phyloP scores from a whole-genome alignment of 2,329 filamentous ascomycete species.

The Talaromyces sp. region DNA sequence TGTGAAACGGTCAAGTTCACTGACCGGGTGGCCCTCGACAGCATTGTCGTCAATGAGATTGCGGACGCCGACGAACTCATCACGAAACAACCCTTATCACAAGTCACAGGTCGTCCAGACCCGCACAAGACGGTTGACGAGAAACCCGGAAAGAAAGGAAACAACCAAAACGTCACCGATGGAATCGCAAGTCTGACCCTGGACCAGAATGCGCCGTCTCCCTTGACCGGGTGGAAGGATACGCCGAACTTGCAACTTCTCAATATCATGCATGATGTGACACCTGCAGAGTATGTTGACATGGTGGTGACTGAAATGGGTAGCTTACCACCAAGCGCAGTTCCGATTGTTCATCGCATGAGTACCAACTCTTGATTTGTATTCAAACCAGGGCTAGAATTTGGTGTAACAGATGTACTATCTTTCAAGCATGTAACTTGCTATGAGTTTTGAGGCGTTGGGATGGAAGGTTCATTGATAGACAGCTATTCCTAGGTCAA shows the following conservation, averaged over 20 bases:
- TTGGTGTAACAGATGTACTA: background rate
- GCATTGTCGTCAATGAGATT: slow-evolving; percentile 90
- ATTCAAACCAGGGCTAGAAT: background rate
- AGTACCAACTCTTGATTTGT: slow-evolving; percentile 39
- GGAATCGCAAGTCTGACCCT: slow-evolving; percentile 14
- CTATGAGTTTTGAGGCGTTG: background rate
- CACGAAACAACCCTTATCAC: slow-evolving; percentile 24
- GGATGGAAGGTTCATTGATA: background rate
- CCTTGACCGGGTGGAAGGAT: slow-evolving; percentile 53
- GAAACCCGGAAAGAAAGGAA: slow-evolving; percentile 20
- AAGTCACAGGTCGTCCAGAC: slow-evolving; percentile 30
- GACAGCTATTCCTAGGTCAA: background rate
- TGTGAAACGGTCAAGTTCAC: slow-evolving; percentile 97
- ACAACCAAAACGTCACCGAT: slow-evolving; percentile 2
- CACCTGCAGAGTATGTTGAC: slow-evolving; percentile 76
- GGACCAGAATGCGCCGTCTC: slow-evolving; percentile 23
- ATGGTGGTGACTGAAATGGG: slow-evolving; percentile 91
- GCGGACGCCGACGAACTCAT: slow-evolving; percentile 65
- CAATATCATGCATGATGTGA: slow-evolving; percentile 87
- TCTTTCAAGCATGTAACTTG: background rate
- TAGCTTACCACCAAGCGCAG: slow-evolving; percentile 76
- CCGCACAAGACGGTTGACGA: slow-evolving; percentile 19
- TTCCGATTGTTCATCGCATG: slow-evolving; percentile 66
- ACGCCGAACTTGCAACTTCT: slow-evolving; percentile 57
- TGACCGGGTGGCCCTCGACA: slow-evolving; percentile 81